Evolutionary conservation across 2,329 filamentous ascomycete species (phyloP), one percentile per base, ranked within the genome.

Genomic region (Gremmenia infestans): DNA sequence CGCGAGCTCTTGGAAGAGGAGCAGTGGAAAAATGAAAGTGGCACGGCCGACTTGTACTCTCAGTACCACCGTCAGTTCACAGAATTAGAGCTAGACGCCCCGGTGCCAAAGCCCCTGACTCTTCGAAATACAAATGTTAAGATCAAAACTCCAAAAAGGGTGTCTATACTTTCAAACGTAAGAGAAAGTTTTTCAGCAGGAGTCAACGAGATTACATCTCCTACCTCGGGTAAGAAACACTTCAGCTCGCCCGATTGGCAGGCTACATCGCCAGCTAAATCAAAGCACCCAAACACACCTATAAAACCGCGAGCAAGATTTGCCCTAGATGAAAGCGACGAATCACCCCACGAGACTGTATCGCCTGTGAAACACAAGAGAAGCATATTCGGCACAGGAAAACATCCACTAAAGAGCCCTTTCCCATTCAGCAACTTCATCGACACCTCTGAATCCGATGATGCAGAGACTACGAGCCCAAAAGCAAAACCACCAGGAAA

Each of bases 391-490:
- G 55, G 49, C 35, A 50, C 42, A 8, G 57, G 58, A 15, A 59
- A 59, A 43, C 56, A 58, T 37, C 62, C 58, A 5, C 32, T 61
- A 37, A 63, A 59, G 32, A 62, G 62, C 48, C 59, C 63, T 3
- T 63, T 58, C 28, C 60, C 60, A 9, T 63, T 61, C 45, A 45
- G 15, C 48, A 36, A 35, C 39, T 17, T n/a, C 39, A 5, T 42
- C 39, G 39, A 42, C 12, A 42, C 39, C 15, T 32, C 28, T 32
- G 42, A 42, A 22, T 25, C 35, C 12, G 46, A 48, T 39, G 40
- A 51, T 12, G 49, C 17, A 28, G 54, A 54, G 14, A 40, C 36
- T 37, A 12, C 43, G 17, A 42, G 39, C 5, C 14, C 28, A 47
- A 19, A 53, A 22, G 36, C 7, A 53, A 48, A 32, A 32, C 52